A percentile compares a stretch with the other conserved stretches of the same genome.
These are phyloP conservation scores for Pseudozyma flocculosa DNA, from an alignment of 1,284 basidiomycete species.

Conservation along the genomic window DNA sequence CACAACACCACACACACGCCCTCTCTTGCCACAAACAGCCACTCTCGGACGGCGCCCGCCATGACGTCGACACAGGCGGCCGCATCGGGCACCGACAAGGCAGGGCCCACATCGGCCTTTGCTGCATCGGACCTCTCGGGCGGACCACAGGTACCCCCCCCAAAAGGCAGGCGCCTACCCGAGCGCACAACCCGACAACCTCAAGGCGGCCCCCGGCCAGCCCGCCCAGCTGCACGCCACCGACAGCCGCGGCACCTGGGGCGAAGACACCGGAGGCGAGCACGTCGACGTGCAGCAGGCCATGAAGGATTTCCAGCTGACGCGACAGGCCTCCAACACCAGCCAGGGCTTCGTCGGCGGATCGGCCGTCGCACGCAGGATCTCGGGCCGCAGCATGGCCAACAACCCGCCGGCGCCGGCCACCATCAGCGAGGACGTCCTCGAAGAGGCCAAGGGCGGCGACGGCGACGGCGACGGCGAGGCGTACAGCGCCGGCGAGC, in stretches of 20 bases:
- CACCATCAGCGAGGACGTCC: conserved; percentile 11
- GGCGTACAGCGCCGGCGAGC: no score
- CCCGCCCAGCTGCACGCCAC: conserved; percentile 2
- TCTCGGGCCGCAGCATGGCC: conserved; percentile 13
- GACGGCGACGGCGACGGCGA: not conserved
- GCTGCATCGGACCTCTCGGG: not conserved
- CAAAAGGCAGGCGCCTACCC: not conserved
- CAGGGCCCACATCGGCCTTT: not conserved
- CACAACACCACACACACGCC: no score
- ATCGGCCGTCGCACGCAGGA: conserved; percentile 10
- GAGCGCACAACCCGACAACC: not conserved
- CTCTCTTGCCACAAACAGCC: no score
- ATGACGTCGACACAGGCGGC: conserved; percentile 2
- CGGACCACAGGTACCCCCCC: not conserved
- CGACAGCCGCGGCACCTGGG: conserved; percentile 38
- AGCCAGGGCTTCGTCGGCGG: conserved; percentile 4
- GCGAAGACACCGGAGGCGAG: conserved; percentile 31
- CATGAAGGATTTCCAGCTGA: conserved; percentile 30
- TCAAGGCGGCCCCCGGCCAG: not conserved
- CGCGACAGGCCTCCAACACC: conserved; percentile 12
- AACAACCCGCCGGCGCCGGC: not conserved
- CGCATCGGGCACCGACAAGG: not conserved
- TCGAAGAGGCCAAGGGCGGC: conserved; percentile 2
- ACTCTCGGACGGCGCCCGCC: no score
- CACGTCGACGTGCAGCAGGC: conserved; percentile 35